phyloP scores from a whole-genome alignment of 2,329 filamentous ascomycete genomes.

The Alternaria hordeiaustralica region DNA sequence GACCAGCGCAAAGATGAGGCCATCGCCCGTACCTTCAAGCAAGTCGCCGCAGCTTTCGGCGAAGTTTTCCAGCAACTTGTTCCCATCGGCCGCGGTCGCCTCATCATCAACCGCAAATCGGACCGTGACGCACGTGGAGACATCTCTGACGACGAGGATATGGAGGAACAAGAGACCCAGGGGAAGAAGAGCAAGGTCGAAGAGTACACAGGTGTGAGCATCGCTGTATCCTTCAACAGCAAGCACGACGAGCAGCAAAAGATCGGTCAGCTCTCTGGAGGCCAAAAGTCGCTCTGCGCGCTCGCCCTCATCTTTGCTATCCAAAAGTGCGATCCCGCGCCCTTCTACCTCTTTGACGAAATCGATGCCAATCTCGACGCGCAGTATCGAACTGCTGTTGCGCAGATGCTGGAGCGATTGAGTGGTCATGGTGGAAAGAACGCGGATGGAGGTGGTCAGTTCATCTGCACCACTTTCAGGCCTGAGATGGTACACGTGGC shows the following conservation, averaged over 20 bases:
- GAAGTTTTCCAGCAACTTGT: constrained; percentile 95
- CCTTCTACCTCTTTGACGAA: constrained; percentile 99
- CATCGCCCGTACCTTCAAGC: constrained; percentile 97
- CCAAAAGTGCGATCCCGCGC: constrained; percentile 94
- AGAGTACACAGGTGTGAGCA: constrained; percentile 95
- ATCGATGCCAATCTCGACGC: constrained; percentile 98
- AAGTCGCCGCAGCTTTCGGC: constrained; percentile 92
- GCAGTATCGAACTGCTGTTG: constrained; percentile 96
- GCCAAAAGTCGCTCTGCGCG: constrained; percentile 96
- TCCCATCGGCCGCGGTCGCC: constrained; percentile 85
- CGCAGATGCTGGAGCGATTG: constrained; percentile 75
- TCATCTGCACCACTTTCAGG: constrained; percentile 98
- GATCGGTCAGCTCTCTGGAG: constrained; percentile 95
- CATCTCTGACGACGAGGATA: constrained; percentile 62
- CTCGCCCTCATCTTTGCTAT: constrained; percentile 99
- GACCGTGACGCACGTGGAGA: constrained; percentile 70
- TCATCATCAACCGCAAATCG: constrained; percentile 90
- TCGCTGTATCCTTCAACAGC: constrained; percentile 97
- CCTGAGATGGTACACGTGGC: constrained; percentile 95
- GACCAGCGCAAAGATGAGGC: constrained; percentile 97
- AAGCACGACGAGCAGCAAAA: constrained; percentile 98
- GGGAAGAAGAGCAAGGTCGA: constrained; percentile 66
- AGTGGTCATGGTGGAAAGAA: constrained; percentile 49
- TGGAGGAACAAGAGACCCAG: constrained; percentile 47
- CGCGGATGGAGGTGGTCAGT: constrained; percentile 69